These are phyloP conservation scores for Niebla homalea DNA, from an alignment of 495 filamentous ascomycete genomes.

Conservation along the genomic window DNA sequence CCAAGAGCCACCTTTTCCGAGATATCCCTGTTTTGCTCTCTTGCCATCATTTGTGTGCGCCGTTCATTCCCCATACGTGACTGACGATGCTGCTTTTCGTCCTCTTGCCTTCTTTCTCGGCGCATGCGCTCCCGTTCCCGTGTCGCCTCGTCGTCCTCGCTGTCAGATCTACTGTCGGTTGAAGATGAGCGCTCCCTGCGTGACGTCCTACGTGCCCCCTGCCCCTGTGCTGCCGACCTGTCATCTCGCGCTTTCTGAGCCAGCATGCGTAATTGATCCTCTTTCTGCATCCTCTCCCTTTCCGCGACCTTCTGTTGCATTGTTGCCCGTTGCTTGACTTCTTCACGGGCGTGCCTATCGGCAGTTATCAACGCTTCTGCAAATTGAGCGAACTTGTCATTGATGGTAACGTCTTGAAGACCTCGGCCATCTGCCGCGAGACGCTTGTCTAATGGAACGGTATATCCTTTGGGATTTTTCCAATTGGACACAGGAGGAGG, in stretches of 20 bases:
- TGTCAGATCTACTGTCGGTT: constrained; percentile 45
- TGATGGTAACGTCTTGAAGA: constrained; percentile 89
- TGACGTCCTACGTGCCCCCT: constrained; percentile 29
- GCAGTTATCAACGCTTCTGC: constrained; percentile 88
- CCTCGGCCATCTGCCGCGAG: constrained; percentile 91
- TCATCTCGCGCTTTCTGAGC: constrained; percentile 88
- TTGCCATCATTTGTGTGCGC: constrained; percentile 76
- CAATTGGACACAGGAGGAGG: constrained; percentile 92
- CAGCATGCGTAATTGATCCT: constrained; percentile 79
- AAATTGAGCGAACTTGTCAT: constrained; percentile 97
- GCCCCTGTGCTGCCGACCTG: constrained; percentile 41
- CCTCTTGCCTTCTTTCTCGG: constrained; percentile 63
- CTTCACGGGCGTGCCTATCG: constrained; percentile 87
- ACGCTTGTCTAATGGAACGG: constrained; percentile 90
- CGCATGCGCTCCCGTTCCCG: constrained; percentile 67
- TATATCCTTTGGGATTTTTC: constrained; percentile 99
- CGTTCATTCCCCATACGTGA: constrained; percentile 92
- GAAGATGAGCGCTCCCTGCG: constrained; percentile 39
- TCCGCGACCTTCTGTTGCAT: constrained; percentile 97
- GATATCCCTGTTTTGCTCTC: constrained; percentile 94
- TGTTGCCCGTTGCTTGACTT: constrained; percentile 78
- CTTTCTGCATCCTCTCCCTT: constrained; percentile 87
- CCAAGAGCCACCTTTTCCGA: constrained; percentile 95
- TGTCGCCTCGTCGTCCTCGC: constrained; percentile 50
- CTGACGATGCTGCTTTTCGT: constrained; percentile 81